Evolutionary conservation across 2,329 filamentous ascomycete species (phyloP).

Genomic region (Aspergillus brunneoviolaceus): DNA sequence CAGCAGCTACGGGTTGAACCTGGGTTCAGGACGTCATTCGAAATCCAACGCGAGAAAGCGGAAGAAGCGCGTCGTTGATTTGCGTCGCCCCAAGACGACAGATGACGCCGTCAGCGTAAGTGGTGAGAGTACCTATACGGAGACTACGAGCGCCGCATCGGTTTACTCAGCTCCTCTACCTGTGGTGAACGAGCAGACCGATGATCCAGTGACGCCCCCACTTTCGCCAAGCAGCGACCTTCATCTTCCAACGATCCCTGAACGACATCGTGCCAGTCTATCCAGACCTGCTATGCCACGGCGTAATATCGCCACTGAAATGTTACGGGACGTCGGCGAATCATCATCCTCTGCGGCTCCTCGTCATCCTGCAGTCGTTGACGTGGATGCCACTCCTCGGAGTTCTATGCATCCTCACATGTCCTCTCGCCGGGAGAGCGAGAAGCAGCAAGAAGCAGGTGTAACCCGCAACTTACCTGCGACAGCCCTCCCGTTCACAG

Average conservation of each 20-base stretch:
- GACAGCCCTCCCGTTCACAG: slow-evolving; percentile 36
- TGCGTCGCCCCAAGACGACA: slow-evolving; percentile 43
- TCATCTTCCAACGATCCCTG: slow-evolving; percentile 35
- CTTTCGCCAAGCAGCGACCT: slow-evolving; percentile 44
- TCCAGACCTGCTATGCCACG: slow-evolving; percentile 25
- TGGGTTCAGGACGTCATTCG: slow-evolving; percentile 44
- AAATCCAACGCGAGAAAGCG: slow-evolving; percentile 45
- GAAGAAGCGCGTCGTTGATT: slow-evolving; percentile 51
- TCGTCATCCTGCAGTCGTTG: slow-evolving; percentile 20
- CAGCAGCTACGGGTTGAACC: slow-evolving; percentile 40
- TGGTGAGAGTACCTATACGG: slow-evolving; percentile 43
- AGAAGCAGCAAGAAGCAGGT: slow-evolving; percentile 31
- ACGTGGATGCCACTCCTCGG: slow-evolving; percentile 37
- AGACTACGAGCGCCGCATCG: slow-evolving; percentile 46
- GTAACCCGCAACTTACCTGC: slow-evolving; percentile 32
- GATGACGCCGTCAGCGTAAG: slow-evolving; percentile 44
- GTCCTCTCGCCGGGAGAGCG: slow-evolving; percentile 17
- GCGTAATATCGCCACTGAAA: slow-evolving; percentile 23
- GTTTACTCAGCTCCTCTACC: slow-evolving; percentile 55
- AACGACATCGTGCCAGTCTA: slow-evolving; percentile 32
- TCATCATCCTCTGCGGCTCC: slow-evolving; percentile 28
- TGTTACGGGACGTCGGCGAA: slow-evolving; percentile 25
- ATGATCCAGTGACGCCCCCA: slow-evolving; percentile 55
- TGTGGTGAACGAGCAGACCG: slow-evolving; percentile 60
- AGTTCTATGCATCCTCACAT: slow-evolving; percentile 23